Evolutionary conservation across 1,284 basidiomycete genomes (phyloP).

Genomic region (Chiua sp.): DNA sequence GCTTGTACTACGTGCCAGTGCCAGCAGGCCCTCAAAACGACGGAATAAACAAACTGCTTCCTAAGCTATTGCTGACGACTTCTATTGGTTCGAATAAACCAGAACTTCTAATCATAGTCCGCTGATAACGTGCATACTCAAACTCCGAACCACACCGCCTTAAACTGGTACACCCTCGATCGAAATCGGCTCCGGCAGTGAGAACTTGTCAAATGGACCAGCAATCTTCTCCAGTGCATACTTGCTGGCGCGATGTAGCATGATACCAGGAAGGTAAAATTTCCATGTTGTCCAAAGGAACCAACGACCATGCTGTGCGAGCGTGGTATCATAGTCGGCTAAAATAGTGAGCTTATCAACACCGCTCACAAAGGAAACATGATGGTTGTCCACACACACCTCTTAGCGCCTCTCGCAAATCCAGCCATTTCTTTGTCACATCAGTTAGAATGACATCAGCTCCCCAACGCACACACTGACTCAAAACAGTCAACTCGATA

Average conservation of each 20-base stretch:
- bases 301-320: constrained; percentile 62
- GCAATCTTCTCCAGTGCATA: constrained; percentile 53
- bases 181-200: constrained; percentile 30
- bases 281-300: constrained; percentile 77
- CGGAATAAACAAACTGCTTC: not conserved
- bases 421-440: constrained; percentile 77
- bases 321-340: constrained; percentile 74
- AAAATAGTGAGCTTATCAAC: constrained; percentile 15
- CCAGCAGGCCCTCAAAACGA: not conserved
- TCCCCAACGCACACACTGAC: constrained; percentile 87
- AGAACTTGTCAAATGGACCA: constrained; percentile 56
- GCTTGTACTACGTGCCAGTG: too few relatives aligned
- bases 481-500: constrained; percentile 9
- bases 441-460: constrained; percentile 93
- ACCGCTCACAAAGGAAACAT: not conserved
- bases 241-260: constrained; percentile 37
- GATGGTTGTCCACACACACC: constrained; percentile 56
- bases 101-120: constrained; percentile 1
- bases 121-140: not conserved
- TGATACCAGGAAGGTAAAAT: constrained; percentile 62
- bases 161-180: constrained; percentile 26
- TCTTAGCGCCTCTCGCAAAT: constrained; percentile 68
- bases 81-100: not conserved
- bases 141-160: constrained; percentile 3
- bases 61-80: too few relatives aligned